These are phyloP conservation scores for Fusarium verticillioides DNA, from an alignment of 2,329 filamentous ascomycete genomes.

Conservation along the genomic window DNA sequence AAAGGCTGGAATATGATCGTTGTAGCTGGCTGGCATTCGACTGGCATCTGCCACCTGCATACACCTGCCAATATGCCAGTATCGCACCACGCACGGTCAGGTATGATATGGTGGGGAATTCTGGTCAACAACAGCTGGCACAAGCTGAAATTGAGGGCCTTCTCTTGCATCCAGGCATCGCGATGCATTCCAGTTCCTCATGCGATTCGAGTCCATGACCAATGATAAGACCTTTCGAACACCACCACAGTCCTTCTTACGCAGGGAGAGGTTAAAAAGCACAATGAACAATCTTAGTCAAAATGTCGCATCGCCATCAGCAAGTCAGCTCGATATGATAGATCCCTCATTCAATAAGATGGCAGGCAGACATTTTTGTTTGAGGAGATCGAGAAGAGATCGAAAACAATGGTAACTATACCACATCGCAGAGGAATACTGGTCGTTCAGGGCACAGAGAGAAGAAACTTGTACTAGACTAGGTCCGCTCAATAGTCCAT, in stretches of 20 bases:
- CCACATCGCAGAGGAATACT: neutral
- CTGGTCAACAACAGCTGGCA: constrained; percentile 22
- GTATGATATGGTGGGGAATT: constrained; percentile 32
- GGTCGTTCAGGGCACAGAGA: neutral
- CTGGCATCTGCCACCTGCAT: constrained; percentile 40
- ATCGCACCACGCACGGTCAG: constrained; percentile 10
- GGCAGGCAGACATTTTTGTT: neutral
- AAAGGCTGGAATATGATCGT: constrained; percentile 31
- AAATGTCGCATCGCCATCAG: neutral
- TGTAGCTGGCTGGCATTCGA: constrained; percentile 33
- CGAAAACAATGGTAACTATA: constrained; percentile 12
- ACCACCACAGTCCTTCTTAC: constrained; percentile 7
- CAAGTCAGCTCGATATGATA: neutral
- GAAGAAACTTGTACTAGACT: neutral
- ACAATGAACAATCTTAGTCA: neutral
- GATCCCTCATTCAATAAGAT: neutral
- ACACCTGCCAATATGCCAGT: constrained; percentile 32
- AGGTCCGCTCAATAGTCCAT: neutral
- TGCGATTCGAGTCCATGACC: constrained; percentile 6
- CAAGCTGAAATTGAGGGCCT: constrained; percentile 21
- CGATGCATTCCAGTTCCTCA: constrained; percentile 45
- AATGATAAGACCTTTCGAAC: constrained; percentile 17
- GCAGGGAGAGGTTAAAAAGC: constrained; percentile 23
- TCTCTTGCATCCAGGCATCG: constrained; percentile 29
- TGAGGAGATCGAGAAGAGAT: neutral